Evolutionary conservation across 1,139 yeast genomes (phyloP).

Genomic region (Pneumocystis wakefieldiae): DNA sequence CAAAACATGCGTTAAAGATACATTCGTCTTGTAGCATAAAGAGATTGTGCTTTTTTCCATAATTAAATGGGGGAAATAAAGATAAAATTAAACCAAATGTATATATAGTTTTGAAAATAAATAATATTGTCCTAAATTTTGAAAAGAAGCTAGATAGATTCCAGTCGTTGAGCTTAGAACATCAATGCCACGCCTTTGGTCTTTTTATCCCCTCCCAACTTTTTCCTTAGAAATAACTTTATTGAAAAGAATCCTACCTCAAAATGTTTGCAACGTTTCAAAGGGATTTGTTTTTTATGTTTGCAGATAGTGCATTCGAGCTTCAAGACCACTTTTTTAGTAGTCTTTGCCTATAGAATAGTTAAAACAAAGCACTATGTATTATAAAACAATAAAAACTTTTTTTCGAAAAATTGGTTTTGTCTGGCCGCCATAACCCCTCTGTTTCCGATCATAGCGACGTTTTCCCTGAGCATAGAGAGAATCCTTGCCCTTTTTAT

Average conservation of each 20-base stretch:
- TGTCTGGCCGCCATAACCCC: slow-evolving; percentile 99
- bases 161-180: background rate
- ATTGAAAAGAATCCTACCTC: slow-evolving; percentile 28
- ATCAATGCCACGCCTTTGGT: slow-evolving; percentile 58
- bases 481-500: slow-evolving; percentile 37
- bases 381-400: slow-evolving; percentile 16
- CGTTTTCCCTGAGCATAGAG: slow-evolving; percentile 85
- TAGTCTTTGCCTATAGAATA: slow-evolving; percentile 62
- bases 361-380: background rate
- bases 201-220: slow-evolving; percentile 99
- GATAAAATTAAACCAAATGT: too few relatives aligned
- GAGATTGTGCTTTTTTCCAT: too few relatives aligned
- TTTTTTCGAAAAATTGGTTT: slow-evolving; percentile 99
- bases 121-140: too few relatives aligned
- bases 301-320: slow-evolving; percentile 97
- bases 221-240: background rate
- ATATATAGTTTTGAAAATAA: too few relatives aligned
- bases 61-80: too few relatives aligned
- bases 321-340: slow-evolving; percentile 99
- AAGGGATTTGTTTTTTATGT: slow-evolving; percentile 95
- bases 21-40: too few relatives aligned
- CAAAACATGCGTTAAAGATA: too few relatives aligned
- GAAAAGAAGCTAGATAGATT: background rate
- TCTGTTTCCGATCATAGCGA: slow-evolving; percentile 99
- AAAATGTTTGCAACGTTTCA: slow-evolving; percentile 99